Evolutionary conservation across 2,329 filamentous ascomycete genomes (phyloP).

Genomic region (Penicillium sp.): DNA sequence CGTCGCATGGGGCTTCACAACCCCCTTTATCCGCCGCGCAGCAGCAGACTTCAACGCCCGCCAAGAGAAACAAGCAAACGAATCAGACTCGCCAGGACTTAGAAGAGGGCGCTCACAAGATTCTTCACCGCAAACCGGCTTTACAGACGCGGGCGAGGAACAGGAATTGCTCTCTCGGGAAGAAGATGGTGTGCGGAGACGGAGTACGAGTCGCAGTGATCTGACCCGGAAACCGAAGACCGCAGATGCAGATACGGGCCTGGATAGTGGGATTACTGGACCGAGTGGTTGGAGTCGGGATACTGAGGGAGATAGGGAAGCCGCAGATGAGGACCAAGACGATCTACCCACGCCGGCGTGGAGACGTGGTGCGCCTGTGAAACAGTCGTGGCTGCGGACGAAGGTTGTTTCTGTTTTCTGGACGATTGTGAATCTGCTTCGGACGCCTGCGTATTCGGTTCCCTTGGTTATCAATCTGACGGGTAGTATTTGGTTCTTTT

Average conservation of each 20-base stretch:
- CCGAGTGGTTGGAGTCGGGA: constrained; percentile 30
- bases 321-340: constrained; percentile 12
- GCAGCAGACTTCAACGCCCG: constrained; percentile 70
- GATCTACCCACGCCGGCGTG: constrained; percentile 26
- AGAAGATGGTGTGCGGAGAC: constrained; percentile 7
- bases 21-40: constrained; percentile 84
- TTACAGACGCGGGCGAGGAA: constrained; percentile 7
- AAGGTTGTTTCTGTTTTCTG: constrained; percentile 66
- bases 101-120: constrained; percentile 11
- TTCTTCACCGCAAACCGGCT: background rate
- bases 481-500: constrained; percentile 93
- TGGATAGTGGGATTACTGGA: constrained; percentile 28
- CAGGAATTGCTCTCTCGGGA: constrained; percentile 15
- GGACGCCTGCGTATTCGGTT: constrained; percentile 78
- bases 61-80: constrained; percentile 27
- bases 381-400: constrained; percentile 57
- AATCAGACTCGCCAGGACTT: background rate
- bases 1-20: constrained; percentile 88
- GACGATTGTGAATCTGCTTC: constrained; percentile 72
- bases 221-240: constrained; percentile 5
- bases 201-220: constrained; percentile 12
- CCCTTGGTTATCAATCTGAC: constrained; percentile 86
- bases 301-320: constrained; percentile 9
- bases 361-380: constrained; percentile 18
- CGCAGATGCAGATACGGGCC: constrained; percentile 46